Evolutionary conservation across 371 early-diverging fungal genomes (phyloP), one percentile per base, ranked within the genome.

Genomic region (Synchytrium microbalum): DNA sequence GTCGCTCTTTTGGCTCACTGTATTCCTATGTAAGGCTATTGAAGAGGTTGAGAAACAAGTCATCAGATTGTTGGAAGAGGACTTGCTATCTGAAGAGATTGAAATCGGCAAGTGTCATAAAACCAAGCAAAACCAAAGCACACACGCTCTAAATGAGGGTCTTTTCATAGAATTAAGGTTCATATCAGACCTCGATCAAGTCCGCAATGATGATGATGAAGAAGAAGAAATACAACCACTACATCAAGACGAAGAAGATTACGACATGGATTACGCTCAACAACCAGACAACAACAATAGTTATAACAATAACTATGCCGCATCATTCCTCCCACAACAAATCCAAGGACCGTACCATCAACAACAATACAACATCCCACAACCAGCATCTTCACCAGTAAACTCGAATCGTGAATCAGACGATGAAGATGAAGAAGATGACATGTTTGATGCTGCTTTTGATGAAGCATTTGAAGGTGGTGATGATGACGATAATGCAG

Each of bases 21-120:
- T 56, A 0, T 61, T 13, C 14, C 65, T 33, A 64, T 73, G 27
- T 5, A 52, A 88, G 86, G 86, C 86, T 1, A 87, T 92, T 62
- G 94, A 93, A 67, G 88, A 89, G 64, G 92, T 95, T 3, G 98
- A 97, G 65, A 74, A 83, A 51, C 92, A 92, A 68, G 90, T 97
- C 10, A 88, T 90, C 58, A 79, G 92, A 46, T 72, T 97, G 52
- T 74, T 97, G 25, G 79, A 88, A 67, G 88, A 86, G 23, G 95
- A 95, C 74, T 80, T 86, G 2, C 79, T 84, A 58, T 92, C 94
- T 2, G 84, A 86, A 56, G 86, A 89, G 56, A 88, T 92, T 1
- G 70, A 77, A 59, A 32, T 29, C 32, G 59, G 56, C 24, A 56
- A 56, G 13, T 8, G 29, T 56, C 13, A 24, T 24, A 5, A 38